Evolutionary conservation across 208 protist species (phyloP).

Genomic region (Leishmania aethiopica): DNA sequence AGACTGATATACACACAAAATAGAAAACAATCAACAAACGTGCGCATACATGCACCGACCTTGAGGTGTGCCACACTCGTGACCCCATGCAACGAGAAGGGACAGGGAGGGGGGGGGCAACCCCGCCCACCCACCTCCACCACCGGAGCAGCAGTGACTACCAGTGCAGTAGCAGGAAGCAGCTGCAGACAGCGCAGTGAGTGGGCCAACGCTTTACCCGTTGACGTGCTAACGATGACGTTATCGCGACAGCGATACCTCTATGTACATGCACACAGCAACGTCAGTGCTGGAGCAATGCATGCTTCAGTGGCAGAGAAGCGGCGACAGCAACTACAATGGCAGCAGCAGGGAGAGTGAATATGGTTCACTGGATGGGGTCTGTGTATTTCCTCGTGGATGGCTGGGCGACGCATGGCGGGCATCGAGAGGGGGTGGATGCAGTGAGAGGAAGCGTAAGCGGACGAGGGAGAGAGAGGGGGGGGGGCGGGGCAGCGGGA

Average conservation of each 20-base stretch:
- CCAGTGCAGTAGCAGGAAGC: neutral
- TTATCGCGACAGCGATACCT: neutral
- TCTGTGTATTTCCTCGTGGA: neutral
- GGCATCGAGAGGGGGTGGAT: neutral
- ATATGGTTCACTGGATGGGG: neutral
- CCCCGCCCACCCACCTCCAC: neutral
- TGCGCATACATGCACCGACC: neutral
- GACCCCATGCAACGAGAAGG: neutral
- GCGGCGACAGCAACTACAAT: neutral
- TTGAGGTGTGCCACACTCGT: neutral
- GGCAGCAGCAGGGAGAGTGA: slow-evolving; percentile 3
- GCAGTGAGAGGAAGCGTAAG: neutral
- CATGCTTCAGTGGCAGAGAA: slow-evolving; percentile 5
- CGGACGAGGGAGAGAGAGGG: neutral
- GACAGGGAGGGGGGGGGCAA: neutral
- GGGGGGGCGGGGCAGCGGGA: neutral
- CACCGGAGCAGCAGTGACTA: slow-evolving; percentile 3
- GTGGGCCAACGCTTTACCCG: neutral
- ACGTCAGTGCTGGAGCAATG: neutral
- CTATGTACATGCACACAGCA: neutral
- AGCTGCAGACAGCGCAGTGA: neutral
- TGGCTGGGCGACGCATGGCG: neutral
- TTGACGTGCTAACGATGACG: neutral
- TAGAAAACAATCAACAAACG: slow-evolving; percentile 1
- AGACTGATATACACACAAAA: slow-evolving; percentile 11